Conservation (phyloP, 345 rosid species). For the Brassica juncea region DNA sequence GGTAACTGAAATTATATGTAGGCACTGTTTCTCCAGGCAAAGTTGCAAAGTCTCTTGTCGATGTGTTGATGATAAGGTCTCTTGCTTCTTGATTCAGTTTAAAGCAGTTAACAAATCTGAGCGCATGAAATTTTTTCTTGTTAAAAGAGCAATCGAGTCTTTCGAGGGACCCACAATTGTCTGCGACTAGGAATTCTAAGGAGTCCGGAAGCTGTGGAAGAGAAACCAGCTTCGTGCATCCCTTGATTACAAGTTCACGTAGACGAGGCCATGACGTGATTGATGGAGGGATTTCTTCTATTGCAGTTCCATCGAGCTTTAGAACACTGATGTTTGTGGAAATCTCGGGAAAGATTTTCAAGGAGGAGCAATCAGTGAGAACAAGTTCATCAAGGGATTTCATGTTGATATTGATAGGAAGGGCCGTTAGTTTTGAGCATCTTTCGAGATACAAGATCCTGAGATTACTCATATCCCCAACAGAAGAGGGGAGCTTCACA, state of each 20-base stretch:
- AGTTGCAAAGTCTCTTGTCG: neutral
- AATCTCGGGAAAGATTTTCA: neutral
- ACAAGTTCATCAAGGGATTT: neutral
- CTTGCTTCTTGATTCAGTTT: neutral
- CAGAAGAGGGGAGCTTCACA: too few relatives aligned
- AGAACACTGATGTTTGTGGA: neutral
- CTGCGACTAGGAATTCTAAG: neutral
- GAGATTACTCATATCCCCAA: neutral
- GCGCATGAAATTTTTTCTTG: neutral
- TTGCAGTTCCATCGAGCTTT: neutral
- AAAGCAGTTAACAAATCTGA: neutral
- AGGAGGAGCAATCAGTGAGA: neutral
- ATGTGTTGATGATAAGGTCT: neutral
- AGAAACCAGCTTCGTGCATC: slow-evolving; percentile 8
- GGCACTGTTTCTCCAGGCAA: neutral
- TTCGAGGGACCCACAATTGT: too few relatives aligned
- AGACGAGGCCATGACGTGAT: neutral
- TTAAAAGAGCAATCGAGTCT: too few relatives aligned
- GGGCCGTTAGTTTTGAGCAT: neutral
- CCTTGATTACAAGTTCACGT: neutral
- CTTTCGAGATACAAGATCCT: neutral
- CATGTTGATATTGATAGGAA: neutral
- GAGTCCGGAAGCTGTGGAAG: slow-evolving; percentile 1
- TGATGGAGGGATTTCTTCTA: neutral
- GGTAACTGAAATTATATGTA: neutral